Evolutionary conservation across 352 stramenopile genomes (phyloP).

Genomic region (Phytophthora citricola): DNA sequence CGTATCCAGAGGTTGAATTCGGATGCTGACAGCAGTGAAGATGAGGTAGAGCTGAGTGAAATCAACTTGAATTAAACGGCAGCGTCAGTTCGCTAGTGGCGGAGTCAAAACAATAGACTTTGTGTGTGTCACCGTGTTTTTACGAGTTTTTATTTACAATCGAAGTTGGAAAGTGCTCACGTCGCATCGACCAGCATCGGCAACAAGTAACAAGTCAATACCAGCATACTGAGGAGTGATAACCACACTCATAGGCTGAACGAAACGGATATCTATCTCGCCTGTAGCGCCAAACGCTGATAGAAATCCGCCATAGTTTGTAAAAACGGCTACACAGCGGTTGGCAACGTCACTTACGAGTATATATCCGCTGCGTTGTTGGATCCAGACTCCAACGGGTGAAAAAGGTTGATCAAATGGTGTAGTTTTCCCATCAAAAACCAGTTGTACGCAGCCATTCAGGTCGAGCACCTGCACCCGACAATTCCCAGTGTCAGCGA

Average conservation of each 20-base stretch:
- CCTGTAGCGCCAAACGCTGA: conserved; percentile 56
- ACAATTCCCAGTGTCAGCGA: conserved; percentile 60
- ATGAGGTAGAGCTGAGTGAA: conserved; percentile 58
- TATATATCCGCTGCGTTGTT: conserved; percentile 59
- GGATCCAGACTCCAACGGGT: conserved; percentile 46
- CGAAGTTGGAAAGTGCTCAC: conserved; percentile 46
- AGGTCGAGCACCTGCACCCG: conserved; percentile 61
- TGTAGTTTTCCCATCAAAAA: conserved; percentile 46
- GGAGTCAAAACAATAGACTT: conserved; percentile 28
- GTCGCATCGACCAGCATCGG: conserved; percentile 41
- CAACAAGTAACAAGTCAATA: conserved; percentile 28
- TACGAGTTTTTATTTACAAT: conserved; percentile 6
- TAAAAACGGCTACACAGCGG: conserved; percentile 53
- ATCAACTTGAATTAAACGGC: conserved; percentile 54
- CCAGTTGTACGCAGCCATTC: conserved; percentile 34
- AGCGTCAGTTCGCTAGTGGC: conserved; percentile 13
- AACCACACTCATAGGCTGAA: conserved; percentile 38
- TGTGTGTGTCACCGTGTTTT: conserved; percentile 8
- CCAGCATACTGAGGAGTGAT: conserved; percentile 12
- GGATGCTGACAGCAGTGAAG: conserved; percentile 30
- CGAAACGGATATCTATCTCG: conserved; percentile 51
- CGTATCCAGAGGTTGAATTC: conserved; percentile 29
- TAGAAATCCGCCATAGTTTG: conserved; percentile 52
- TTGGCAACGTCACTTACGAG: conserved; percentile 55
- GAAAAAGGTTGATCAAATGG: conserved; percentile 55